phyloP scores from a whole-genome alignment of 495 filamentous ascomycete genomes.

The Neurospora intermedia region DNA sequence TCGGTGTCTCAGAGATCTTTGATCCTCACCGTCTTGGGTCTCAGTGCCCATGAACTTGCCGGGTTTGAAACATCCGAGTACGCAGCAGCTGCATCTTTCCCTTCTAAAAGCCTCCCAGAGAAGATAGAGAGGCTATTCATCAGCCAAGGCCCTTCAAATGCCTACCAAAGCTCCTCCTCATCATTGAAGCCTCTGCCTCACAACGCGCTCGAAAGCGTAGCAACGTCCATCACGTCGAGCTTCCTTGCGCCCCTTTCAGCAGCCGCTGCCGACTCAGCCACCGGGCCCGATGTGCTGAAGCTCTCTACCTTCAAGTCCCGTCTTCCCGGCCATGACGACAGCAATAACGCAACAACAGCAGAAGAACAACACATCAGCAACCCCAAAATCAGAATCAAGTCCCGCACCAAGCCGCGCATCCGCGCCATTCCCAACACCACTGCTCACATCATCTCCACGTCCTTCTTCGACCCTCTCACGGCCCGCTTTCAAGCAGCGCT shows the following conservation, averaged over 20 bases:
- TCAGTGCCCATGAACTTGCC: conserved; percentile 79
- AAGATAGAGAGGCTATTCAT: conserved; percentile 42
- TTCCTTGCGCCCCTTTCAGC: conserved; percentile 76
- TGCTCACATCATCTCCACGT: conserved; percentile 57
- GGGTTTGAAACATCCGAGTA: conserved; percentile 59
- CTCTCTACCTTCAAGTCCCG: conserved; percentile 42
- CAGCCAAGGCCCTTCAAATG: conserved; percentile 9
- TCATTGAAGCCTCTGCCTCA: conserved; percentile 37
- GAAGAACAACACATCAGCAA: conserved; percentile 4
- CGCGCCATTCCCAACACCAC: conserved; percentile 65
- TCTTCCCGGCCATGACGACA: conserved; percentile 7
- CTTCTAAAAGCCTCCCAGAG: conserved; percentile 60
- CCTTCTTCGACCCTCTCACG: conserved; percentile 74
- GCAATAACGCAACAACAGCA: not conserved
- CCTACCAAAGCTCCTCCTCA: conserved; percentile 12
- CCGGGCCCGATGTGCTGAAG: conserved; percentile 77
- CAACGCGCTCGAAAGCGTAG: conserved; percentile 51
- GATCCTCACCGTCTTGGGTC: conserved; percentile 68
- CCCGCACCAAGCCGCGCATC: conserved; percentile 39
- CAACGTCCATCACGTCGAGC: conserved; percentile 48
- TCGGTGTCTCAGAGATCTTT: conserved; percentile 73
- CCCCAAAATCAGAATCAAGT: conserved; percentile 11
- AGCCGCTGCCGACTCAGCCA: conserved; percentile 53
- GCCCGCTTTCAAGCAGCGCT: conserved; percentile 46
- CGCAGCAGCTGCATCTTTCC: conserved; percentile 42